Base-by-base conservation (phyloP, 805 yeast species). In the Starmerella scarabaei region DNA sequence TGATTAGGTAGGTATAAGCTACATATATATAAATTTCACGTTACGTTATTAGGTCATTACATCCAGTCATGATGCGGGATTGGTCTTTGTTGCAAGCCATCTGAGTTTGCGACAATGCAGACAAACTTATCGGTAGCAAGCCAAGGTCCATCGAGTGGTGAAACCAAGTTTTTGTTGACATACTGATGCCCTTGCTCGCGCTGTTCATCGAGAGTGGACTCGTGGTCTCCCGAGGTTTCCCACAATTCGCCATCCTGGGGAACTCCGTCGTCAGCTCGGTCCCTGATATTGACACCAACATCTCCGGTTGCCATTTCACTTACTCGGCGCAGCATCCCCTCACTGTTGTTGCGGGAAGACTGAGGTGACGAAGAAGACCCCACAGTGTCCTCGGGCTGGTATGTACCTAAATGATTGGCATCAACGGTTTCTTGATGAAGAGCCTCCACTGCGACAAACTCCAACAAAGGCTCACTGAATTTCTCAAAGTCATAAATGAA, bases 401-500 rank as follows among this genome's bases (percentile, higher is more conserved):
- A 46, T 3, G 50, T 42, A 4, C 36, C 45, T 5, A 44, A 21
- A 8, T 37, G 30, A 12, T 29, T 23, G n/a, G 11, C n/a, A 27
- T 42, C 43, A 12, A 41, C 36, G 3, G 36, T 43, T 16, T 20
- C 21, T 30, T 46, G 51, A n/a, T 43, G 38, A 26, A 47, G 76
- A 0, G 96, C 81, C 44, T 93, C 71, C 42, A 88, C 65, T 0
- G 97, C 95, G 52, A 88, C 86, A 58, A 81, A 88, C 43, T 73
- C 71, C 2, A 85, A 75, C 40, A 91, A 63, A 0, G 96, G 97
- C 33, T 77, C 65, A 52, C 82, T 81, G 52, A 78, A 76, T 45
- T 72, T 74, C 55, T 91, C 82, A 56, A 85, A 88, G 54, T 79
- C 79, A 76, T 83, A 83, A 55, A 79, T 64, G 42, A 76, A 71